Conservation (phyloP, 176 grass and related monocot genomes). For the Juncus inflexus region DNA sequence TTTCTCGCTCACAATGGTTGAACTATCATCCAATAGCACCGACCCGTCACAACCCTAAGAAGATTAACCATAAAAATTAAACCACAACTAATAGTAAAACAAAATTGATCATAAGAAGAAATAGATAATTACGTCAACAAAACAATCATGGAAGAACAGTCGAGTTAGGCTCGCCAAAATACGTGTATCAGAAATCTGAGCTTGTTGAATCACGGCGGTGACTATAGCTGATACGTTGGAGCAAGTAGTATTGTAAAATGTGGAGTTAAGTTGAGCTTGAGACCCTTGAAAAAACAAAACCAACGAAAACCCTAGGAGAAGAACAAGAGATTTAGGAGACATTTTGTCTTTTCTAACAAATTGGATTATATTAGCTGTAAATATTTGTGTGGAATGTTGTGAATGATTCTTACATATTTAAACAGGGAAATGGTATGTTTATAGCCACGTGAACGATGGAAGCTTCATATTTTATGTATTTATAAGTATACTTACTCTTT, state of each 20-base stretch:
- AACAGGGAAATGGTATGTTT: slow-evolving; percentile 3
- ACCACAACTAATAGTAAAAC: background rate
- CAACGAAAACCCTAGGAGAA: slow-evolving; percentile 13
- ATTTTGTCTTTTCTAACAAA: slow-evolving; percentile 13
- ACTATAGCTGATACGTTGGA: slow-evolving; percentile 52
- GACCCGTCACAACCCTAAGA: slow-evolving; percentile 78
- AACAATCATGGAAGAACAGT: slow-evolving; percentile 92
- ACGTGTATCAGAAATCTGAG: slow-evolving; percentile 44
- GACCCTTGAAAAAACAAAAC: slow-evolving; percentile 12
- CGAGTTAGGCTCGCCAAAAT: slow-evolving; percentile 70
- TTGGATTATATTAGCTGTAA: background rate
- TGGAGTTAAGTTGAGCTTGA: slow-evolving; percentile 37
- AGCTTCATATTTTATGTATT: slow-evolving; percentile 12
- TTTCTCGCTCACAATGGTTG: slow-evolving; percentile 66
- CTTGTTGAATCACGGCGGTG: slow-evolving; percentile 35
- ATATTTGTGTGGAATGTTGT: background rate
- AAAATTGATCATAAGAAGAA: background rate
- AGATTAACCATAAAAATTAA: background rate
- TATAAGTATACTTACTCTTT: slow-evolving; percentile 9
- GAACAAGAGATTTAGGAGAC: background rate
- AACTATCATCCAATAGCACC: slow-evolving; percentile 72
- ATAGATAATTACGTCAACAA: slow-evolving; percentile 44
- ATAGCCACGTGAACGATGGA: background rate
- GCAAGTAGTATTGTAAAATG: slow-evolving; percentile 56
- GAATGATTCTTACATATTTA: slow-evolving; percentile 13